Evolutionary conservation across 768 basidiomycete species (phyloP).

Genomic region (Tephrocybe sp.): DNA sequence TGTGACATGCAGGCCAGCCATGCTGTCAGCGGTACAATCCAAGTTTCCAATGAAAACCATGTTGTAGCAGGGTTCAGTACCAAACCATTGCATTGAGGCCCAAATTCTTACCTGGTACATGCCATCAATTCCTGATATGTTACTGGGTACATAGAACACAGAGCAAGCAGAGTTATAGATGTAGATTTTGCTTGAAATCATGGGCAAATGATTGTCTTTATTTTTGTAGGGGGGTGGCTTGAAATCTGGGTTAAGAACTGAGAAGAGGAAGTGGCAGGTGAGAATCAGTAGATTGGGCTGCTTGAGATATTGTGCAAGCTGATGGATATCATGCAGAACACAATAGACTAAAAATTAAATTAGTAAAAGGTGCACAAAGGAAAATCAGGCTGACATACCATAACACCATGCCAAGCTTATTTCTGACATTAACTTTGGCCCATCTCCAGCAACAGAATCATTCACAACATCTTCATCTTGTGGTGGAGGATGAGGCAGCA

Average conservation of each 20-base stretch:
- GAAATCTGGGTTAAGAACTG: conserved; percentile 19
- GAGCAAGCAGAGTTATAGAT: conserved; percentile 16
- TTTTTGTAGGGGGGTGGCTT: not conserved
- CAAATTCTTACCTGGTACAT: conserved; percentile 26
- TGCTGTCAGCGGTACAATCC: conserved; percentile 9
- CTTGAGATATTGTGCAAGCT: conserved; percentile 15
- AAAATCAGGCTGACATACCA: too few relatives aligned
- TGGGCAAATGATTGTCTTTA: conserved; percentile 5
- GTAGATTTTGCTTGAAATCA: conserved; percentile 17
- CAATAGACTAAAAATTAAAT: not conserved
- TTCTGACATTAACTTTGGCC: too few relatives aligned
- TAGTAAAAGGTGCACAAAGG: too few relatives aligned
- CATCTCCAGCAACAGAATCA: too few relatives aligned
- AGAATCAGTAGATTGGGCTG: conserved; percentile 21
- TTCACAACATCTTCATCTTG: too few relatives aligned
- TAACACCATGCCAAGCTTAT: too few relatives aligned
- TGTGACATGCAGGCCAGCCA: conserved; percentile 7
- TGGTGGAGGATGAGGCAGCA: too few relatives aligned
- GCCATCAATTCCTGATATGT: conserved; percentile 19
- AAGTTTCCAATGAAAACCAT: conserved; percentile 25
- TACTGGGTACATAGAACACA: conserved; percentile 26
- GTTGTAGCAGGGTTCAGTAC: conserved; percentile 23
- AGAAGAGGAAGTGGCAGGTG: conserved; percentile 25
- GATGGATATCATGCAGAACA: conserved; percentile 3
- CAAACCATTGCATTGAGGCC: conserved; percentile 24